Percentiles rank a stretch among this genome's conserved stretches.
phyloP scores from a whole-genome alignment of 306 rosid species.

The Abrus pulchellus region DNA sequence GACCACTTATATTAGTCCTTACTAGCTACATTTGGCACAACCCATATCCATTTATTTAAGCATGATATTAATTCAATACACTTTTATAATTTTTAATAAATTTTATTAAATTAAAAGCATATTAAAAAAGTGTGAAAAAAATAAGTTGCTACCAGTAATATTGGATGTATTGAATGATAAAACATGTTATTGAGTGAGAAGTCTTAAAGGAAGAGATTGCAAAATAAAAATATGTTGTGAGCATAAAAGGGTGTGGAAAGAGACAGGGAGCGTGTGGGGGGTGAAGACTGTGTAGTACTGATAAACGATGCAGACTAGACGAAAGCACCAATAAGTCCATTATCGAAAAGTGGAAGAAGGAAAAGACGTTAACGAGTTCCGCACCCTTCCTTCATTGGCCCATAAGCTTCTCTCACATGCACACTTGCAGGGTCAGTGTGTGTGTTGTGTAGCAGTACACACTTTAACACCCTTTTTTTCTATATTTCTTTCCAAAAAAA shows the following conservation, averaged over 20 bases:
- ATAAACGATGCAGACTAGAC: conserved; percentile 62
- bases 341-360: conserved; percentile 29
- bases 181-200: conserved; percentile 10
- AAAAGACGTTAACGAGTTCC: conserved; percentile 45
- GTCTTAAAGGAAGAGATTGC: neutral
- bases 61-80: too few species aligned
- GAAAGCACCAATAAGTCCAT: conserved; percentile 38
- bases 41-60: too few species aligned
- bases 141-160: too few species aligned
- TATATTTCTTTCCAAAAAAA: neutral
- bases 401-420: conserved; percentile 43
- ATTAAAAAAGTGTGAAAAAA: too few species aligned
- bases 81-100: too few species aligned
- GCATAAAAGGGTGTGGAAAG: conserved; percentile 5
- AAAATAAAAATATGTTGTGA: conserved; percentile 2
- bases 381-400: conserved; percentile 39
- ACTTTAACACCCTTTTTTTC: neutral
- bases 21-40: neutral
- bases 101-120: too few species aligned
- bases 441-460: neutral
- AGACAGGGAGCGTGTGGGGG: conserved; percentile 21
- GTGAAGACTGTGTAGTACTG: conserved; percentile 45
- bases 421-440: neutral
- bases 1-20: conserved; percentile 24
- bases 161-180: too few species aligned